phyloP scores from a whole-genome alignment of 768 basidiomycete species.

The Lactifluus hygrophoroides region DNA sequence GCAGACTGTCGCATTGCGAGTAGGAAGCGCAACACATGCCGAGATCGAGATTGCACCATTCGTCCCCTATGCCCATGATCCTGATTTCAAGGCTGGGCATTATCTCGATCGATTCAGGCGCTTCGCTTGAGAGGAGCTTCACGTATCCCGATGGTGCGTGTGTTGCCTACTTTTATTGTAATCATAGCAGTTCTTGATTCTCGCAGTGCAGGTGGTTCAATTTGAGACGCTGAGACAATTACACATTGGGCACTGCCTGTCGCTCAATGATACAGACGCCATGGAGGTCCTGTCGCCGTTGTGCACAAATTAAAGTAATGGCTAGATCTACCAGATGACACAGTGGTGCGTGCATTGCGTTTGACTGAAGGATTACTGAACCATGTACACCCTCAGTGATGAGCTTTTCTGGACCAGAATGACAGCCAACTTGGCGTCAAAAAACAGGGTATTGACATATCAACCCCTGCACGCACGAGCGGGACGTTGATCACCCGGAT shows the following conservation, averaged over 20 bases:
- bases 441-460: conserved; percentile 8
- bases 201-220: conserved; percentile 39
- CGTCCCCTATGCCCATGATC: conserved; percentile 56
- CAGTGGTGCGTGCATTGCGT: conserved; percentile 24
- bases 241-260: conserved; percentile 30
- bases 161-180: conserved; percentile 17
- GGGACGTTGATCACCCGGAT: conserved; percentile 31
- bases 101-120: conserved; percentile 37
- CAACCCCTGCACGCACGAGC: conserved; percentile 16
- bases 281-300: conserved; percentile 37
- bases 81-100: conserved; percentile 34
- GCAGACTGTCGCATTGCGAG: conserved; percentile 34
- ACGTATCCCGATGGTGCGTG: conserved; percentile 37
- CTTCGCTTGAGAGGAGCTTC: conserved; percentile 44
- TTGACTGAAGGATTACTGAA: conserved; percentile 11
- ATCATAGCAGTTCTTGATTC: neutral
- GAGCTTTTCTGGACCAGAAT: conserved; percentile 7
- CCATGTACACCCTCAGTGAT: neutral
- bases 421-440: conserved; percentile 1
- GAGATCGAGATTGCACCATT: conserved; percentile 51
- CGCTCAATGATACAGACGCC: conserved; percentile 39
- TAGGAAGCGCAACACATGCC: conserved; percentile 21
- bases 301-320: neutral
- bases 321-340: conserved; percentile 18
- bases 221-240: conserved; percentile 42